These are phyloP conservation scores for Crepidotus variabilis DNA, from an alignment of 768 basidiomycete species.

Conservation along the genomic window DNA sequence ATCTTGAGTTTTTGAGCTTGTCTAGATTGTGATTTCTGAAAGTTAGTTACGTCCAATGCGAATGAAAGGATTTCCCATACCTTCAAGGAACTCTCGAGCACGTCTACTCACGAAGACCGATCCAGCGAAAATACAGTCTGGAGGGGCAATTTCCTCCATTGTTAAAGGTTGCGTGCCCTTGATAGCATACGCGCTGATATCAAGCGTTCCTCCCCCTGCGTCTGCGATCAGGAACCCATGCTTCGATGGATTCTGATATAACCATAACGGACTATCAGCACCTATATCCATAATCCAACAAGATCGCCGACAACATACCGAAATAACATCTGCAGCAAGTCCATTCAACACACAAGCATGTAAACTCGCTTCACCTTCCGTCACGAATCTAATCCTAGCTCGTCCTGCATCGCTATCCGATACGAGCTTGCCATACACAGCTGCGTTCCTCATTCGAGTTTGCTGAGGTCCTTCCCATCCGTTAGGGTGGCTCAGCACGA, in stretches of 20 bases:
- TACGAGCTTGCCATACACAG: constrained; percentile 67
- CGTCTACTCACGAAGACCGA: constrained; percentile 80
- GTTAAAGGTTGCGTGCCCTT: constrained; percentile 65
- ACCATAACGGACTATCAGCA: not conserved
- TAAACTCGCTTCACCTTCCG: constrained; percentile 80
- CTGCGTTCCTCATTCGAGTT: constrained; percentile 72
- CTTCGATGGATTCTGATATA: constrained; percentile 58
- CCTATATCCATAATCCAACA: not conserved
- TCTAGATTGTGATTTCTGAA: constrained; percentile 39
- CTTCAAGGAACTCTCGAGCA: constrained; percentile 69
- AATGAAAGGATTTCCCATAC: constrained; percentile 27
- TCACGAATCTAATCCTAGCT: constrained; percentile 74
- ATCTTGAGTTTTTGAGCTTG: constrained; percentile 70
- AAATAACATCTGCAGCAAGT: constrained; percentile 72
- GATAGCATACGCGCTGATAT: constrained; percentile 79
- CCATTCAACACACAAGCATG: constrained; percentile 79
- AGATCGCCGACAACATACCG: constrained; percentile 36
- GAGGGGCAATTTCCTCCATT: constrained; percentile 81
- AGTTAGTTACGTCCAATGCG: not conserved
- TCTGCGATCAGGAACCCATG: constrained; percentile 79
- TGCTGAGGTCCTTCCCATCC: constrained; percentile 82
- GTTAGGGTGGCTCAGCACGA: constrained; percentile 77
- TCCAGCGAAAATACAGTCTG: constrained; percentile 83
- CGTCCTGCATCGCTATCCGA: constrained; percentile 72
- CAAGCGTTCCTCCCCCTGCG: constrained; percentile 78